These are phyloP conservation scores for Colletotrichum orchidophilum DNA, from an alignment of 2,329 filamentous ascomycete species.

Conservation along the genomic window DNA sequence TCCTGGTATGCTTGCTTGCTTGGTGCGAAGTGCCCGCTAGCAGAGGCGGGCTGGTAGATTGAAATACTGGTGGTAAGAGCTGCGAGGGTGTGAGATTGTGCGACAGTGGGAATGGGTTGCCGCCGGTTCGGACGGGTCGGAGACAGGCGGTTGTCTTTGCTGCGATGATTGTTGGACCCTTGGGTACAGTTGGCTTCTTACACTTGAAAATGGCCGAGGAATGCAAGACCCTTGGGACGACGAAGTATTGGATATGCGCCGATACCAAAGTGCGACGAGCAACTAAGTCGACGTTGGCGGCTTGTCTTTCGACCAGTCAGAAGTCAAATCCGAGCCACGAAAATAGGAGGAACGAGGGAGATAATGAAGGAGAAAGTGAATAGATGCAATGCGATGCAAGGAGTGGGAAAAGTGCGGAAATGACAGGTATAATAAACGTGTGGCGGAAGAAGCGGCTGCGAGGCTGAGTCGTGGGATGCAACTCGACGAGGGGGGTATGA, in stretches of 20 bases:
- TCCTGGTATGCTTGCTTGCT: neutral
- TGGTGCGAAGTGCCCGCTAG: neutral
- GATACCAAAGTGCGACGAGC: slow-evolving; percentile 8
- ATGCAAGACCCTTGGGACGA: slow-evolving; percentile 11
- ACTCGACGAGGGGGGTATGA: neutral
- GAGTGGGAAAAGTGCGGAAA: neutral
- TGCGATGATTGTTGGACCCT: neutral
- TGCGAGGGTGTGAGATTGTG: neutral
- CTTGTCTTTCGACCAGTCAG: slow-evolving; percentile 14
- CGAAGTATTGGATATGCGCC: slow-evolving; percentile 5
- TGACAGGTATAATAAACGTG: slow-evolving; percentile 8
- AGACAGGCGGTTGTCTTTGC: neutral
- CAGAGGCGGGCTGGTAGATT: neutral
- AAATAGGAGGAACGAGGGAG: slow-evolving; percentile 3
- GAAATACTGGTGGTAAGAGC: neutral
- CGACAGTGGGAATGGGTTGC: neutral
- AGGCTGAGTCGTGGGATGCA: slow-evolving; percentile 36
- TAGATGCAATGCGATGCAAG: neutral
- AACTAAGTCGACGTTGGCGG: neutral
- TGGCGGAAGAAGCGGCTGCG: slow-evolving; percentile 38
- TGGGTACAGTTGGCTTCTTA: slow-evolving; percentile 1
- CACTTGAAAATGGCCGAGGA: neutral
- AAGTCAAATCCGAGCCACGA: neutral
- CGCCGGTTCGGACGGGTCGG: slow-evolving; percentile 28
- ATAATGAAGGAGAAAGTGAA: neutral